Evolutionary conservation across 2,329 filamentous ascomycete genomes (phyloP).

Genomic region (Cercospora sp.): DNA sequence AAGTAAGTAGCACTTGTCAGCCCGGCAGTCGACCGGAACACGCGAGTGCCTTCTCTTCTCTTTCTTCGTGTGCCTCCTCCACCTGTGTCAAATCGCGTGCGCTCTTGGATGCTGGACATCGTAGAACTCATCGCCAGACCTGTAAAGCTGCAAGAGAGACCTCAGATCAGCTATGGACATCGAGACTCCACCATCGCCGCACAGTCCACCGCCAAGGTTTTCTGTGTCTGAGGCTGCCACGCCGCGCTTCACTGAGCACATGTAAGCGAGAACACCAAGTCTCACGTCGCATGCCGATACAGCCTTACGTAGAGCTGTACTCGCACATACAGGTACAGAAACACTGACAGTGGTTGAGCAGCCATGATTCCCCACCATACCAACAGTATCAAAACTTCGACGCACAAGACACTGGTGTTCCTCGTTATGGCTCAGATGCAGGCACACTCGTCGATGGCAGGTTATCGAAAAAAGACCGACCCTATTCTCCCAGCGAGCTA

Average conservation of each 20-base stretch:
- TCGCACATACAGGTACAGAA: background rate
- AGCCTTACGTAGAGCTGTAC: background rate
- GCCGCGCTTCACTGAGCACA: slow-evolving; percentile 34
- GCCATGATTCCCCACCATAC: slow-evolving; percentile 33
- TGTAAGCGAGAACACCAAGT: slow-evolving; percentile 26
- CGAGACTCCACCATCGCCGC: slow-evolving; percentile 14
- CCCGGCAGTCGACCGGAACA: background rate
- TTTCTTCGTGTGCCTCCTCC: slow-evolving; percentile 3
- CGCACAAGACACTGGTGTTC: slow-evolving; percentile 22
- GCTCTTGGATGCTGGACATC: slow-evolving; percentile 1
- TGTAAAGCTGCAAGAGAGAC: background rate
- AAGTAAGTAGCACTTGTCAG: background rate
- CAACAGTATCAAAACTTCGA: slow-evolving; percentile 28
- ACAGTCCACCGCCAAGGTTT: slow-evolving; percentile 27
- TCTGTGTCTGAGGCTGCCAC: slow-evolving; percentile 22
- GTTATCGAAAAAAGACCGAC: slow-evolving; percentile 30
- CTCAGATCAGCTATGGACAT: background rate
- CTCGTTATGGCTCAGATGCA: slow-evolving; percentile 23
- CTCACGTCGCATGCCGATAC: background rate
- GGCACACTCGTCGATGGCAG: slow-evolving; percentile 11
- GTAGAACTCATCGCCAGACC: background rate
- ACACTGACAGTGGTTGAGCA: slow-evolving; percentile 7
- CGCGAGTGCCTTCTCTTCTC: background rate
- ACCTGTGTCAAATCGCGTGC: background rate
- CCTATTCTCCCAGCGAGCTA: slow-evolving; percentile 30